A percentile compares a stretch with the other conserved stretches of the same genome.
Conservation (phyloP, 2,329 filamentous ascomycete species). For the Coniochaeta pulveracea region DNA sequence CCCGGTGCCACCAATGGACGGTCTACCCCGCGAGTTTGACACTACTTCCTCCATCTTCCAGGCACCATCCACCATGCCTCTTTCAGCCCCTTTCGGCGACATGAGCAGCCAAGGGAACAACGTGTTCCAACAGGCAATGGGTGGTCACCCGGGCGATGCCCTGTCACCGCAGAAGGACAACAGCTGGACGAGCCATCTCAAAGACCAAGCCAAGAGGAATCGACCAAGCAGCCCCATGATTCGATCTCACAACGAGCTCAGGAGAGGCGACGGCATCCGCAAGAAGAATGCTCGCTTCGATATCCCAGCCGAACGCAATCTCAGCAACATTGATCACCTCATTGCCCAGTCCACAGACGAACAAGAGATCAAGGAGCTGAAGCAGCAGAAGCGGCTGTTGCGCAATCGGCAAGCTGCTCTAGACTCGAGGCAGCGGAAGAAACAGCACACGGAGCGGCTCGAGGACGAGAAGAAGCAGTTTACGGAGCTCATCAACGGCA, state of each 20-base stretch:
- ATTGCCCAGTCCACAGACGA: constrained; percentile 84
- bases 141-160: constrained; percentile 30
- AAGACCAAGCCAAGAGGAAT: constrained; percentile 48
- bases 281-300: constrained; percentile 99
- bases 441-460: constrained; percentile 92
- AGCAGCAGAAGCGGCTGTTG: constrained; percentile 92
- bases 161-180: constrained; percentile 45
- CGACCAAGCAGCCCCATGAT: constrained; percentile 56
- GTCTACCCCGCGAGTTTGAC: constrained; percentile 46
- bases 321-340: constrained; percentile 88
- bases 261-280: constrained; percentile 76
- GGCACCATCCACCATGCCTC: constrained; percentile 30
- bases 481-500: constrained; percentile 60
- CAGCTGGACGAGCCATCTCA: constrained; percentile 37
- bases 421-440: constrained; percentile 94
- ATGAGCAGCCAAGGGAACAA: constrained; percentile 34
- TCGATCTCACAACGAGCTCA: constrained; percentile 65
- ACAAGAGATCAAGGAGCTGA: constrained; percentile 92
- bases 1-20: constrained; percentile 60
- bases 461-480: constrained; percentile 95
- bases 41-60: constrained; percentile 39
- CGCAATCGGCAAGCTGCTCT: constrained; percentile 94
- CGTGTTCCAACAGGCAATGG: constrained; percentile 38
- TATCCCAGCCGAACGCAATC: constrained; percentile 85
- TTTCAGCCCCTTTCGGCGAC: constrained; percentile 44